Evolutionary conservation across 306 rosid species (phyloP).

Genomic region (Glycine tomentella): DNA sequence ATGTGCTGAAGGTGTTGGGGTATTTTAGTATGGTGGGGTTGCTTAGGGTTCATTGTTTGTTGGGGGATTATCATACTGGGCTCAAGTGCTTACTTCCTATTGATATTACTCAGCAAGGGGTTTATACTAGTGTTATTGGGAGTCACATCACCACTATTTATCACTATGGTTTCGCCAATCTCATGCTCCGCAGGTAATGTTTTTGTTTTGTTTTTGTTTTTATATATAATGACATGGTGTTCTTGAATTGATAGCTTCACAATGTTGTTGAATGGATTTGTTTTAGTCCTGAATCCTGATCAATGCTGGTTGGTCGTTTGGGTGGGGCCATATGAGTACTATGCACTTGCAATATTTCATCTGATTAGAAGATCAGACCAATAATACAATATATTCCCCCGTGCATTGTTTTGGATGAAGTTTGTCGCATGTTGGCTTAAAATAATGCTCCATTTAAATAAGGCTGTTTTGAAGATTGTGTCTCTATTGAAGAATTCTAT

Average conservation of each 20-base stretch:
- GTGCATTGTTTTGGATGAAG: not conserved
- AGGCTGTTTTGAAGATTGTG: not conserved
- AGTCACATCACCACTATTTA: slow-evolving; percentile 92
- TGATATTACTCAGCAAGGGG: slow-evolving; percentile 90
- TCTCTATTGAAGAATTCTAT: not conserved
- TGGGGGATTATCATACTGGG: slow-evolving; percentile 97
- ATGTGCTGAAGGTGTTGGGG: slow-evolving; percentile 97
- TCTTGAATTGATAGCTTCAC: too few species aligned
- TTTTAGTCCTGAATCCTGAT: not conserved
- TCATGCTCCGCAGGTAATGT: slow-evolving; percentile 85
- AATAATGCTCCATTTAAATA: not conserved
- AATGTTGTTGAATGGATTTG: too few species aligned
- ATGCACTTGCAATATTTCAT: not conserved
- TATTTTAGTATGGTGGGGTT: slow-evolving; percentile 98
- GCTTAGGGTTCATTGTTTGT: slow-evolving; percentile 90
- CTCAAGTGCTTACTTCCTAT: slow-evolving; percentile 84
- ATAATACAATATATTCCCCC: not conserved
- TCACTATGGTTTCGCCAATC: slow-evolving; percentile 97
- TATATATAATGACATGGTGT: too few species aligned
- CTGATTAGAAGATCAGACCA: not conserved
- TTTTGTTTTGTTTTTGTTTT: too few species aligned
- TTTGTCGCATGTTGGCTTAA: not conserved
- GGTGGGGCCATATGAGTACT: too few species aligned
- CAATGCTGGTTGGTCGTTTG: not conserved
- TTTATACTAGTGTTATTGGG: slow-evolving; percentile 83